Conservation (phyloP, 306 rosid genomes). For the Dicorynia guianensis region DNA sequence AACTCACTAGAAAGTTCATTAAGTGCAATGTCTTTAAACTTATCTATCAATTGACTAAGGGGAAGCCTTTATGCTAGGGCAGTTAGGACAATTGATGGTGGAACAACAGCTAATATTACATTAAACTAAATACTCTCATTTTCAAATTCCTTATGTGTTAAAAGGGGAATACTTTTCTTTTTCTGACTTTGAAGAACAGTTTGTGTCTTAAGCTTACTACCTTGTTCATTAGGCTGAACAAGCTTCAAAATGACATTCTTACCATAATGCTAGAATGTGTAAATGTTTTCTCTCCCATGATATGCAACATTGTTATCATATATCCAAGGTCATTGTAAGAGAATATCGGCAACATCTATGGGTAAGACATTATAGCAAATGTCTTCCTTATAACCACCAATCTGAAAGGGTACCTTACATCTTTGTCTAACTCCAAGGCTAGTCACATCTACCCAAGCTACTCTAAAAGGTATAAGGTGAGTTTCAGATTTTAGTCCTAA, state of each 20-base stretch:
- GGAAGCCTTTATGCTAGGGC: background rate
- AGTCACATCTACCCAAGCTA: background rate
- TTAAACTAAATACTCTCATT: background rate
- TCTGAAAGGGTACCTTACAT: background rate
- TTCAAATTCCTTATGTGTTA: background rate
- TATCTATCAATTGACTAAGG: fast-evolving
- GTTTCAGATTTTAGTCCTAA: too few species aligned
- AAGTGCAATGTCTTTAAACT: background rate
- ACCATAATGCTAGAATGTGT: too few species aligned
- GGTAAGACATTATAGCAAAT: too few species aligned
- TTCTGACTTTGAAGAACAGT: background rate
- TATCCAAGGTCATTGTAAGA: background rate
- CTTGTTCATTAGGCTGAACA: too few species aligned
- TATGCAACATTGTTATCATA: too few species aligned
- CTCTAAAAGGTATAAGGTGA: background rate
- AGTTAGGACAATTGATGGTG: background rate
- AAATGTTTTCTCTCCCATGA: background rate
- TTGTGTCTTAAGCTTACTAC: too few species aligned
- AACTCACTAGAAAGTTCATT: background rate
- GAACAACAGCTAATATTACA: background rate
- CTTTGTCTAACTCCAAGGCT: background rate
- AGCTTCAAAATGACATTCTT: too few species aligned
- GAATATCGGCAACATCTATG: background rate
- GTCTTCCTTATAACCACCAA: background rate
- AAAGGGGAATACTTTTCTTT: background rate